Percentiles rank a stretch among this genome's conserved stretches.
phyloP scores from a whole-genome alignment of 2,329 filamentous ascomycete genomes.

The Alternaria ethzedia region DNA sequence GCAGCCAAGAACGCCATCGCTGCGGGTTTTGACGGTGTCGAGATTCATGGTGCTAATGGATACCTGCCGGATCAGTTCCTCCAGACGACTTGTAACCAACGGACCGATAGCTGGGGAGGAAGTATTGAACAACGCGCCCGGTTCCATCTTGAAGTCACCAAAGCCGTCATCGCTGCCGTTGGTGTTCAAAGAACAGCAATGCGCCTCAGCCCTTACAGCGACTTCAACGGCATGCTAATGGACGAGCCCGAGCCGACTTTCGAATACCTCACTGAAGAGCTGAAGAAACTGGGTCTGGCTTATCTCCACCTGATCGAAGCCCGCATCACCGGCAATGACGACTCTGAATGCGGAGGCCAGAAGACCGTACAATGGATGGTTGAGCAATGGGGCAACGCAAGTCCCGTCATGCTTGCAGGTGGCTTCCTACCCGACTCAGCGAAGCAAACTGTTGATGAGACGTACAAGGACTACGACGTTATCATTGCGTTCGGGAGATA shows the following conservation, averaged over 20 bases:
- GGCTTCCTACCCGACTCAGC: conserved; percentile 47
- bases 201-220: conserved; percentile 65
- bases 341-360: conserved; percentile 17
- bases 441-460: conserved; percentile 36
- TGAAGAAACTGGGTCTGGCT: not conserved
- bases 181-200: conserved; percentile 63
- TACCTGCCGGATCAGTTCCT: conserved; percentile 73
- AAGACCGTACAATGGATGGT: conserved; percentile 21
- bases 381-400: conserved; percentile 5
- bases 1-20: conserved; percentile 54
- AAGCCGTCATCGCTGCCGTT: conserved; percentile 56
- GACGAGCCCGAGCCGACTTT: conserved; percentile 50
- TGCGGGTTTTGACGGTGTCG: conserved; percentile 67
- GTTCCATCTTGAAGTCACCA: conserved; percentile 60
- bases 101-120: conserved; percentile 57
- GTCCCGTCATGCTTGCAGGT: conserved; percentile 47
- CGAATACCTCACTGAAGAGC: not conserved
- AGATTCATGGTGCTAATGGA: conserved; percentile 64
- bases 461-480: conserved; percentile 42
- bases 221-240: conserved; percentile 70
- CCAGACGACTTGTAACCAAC: conserved; percentile 61
- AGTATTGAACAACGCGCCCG: conserved; percentile 58
- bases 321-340: conserved; percentile 15
- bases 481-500: conserved; percentile 52
- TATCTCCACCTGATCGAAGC: conserved; percentile 10